Base-by-base conservation (phyloP, 1,284 basidiomycete genomes). In the Singerocomus inundabilis region DNA sequence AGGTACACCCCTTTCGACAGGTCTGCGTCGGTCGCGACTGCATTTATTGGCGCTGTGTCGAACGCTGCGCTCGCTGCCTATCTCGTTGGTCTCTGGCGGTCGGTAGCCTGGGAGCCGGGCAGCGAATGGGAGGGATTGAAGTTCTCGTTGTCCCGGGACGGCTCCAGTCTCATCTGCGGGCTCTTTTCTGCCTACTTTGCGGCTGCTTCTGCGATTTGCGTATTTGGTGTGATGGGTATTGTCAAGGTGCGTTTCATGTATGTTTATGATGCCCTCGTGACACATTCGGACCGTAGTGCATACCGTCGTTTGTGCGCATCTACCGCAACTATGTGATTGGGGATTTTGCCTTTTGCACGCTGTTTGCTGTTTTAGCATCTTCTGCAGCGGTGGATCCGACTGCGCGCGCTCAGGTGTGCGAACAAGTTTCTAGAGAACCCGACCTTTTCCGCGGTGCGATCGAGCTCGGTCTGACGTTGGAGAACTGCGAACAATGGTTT, bases 401-500 rank as follows among this genome's bases (percentile, higher is more conserved):
- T 9, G 70, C 81, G 21, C 79, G 84, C 30, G 72, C 82, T 1
- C 75, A 74, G 15, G 69, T 87, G 3, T 90, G 86, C 67, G 86
- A 89, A 58, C 82, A 85, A 59, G 70, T 89, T 29, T 84, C 85
- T 4, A 75, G 80, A 44, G 84, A 88, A 51, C 82, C 85, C 16
- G 85, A 88, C 60, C 69, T 89, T 39, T 75, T 90, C 69, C 79
- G 82, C n/a, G 80, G 81, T 57, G 68, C 86, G 67, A 74, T 77
- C 34, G 85, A 87, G 58, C 76, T 85, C 59, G 87, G 86, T 0
- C 73, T 89, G 55, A 86, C 76, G 54, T 69, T 85, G 28, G 87
- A 89, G 68, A 88, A 88, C 58, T 90, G 86, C 60, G 87, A 90
- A 61, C 75, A 77, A 50, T 88, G 85, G 85, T 76, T 88, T 43